Percentiles rank a stretch among this genome's conserved stretches.
These are phyloP conservation scores for Ormosia emarginata DNA, from an alignment of 306 rosid genomes.

Conservation along the genomic window DNA sequence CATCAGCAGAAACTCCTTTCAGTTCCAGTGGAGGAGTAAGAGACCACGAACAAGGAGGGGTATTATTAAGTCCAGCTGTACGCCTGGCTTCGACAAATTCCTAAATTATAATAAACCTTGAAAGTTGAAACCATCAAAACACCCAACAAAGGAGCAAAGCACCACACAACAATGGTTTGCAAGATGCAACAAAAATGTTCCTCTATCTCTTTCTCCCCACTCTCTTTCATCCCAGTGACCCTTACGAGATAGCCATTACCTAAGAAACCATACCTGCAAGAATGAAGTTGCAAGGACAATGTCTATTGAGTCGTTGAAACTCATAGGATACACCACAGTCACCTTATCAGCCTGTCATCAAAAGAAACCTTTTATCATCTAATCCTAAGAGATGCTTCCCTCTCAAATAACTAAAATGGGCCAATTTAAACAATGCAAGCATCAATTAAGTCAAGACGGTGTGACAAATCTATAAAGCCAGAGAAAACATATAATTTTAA, in stretches of 20 bases:
- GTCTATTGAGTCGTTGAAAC: constrained; percentile 88
- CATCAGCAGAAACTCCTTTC: constrained; percentile 65
- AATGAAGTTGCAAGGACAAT: constrained; percentile 88
- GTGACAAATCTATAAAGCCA: neutral
- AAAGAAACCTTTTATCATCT: constrained; percentile 5
- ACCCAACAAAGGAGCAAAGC: constrained; percentile 20
- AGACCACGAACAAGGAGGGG: constrained; percentile 92
- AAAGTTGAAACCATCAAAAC: constrained; percentile 29
- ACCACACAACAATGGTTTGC: constrained; percentile 13
- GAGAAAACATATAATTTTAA: neutral
- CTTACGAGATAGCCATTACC: constrained; percentile 2
- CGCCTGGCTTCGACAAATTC: constrained; percentile 98
- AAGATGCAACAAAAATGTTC: constrained; percentile 14
- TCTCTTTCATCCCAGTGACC: neutral
- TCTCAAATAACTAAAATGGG: constrained; percentile 8
- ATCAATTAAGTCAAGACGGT: neutral
- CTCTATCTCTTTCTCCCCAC: neutral
- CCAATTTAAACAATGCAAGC: neutral
- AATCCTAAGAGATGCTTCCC: neutral
- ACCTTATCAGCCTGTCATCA: constrained; percentile 81
- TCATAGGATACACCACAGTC: constrained; percentile 92
- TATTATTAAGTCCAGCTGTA: constrained; percentile 72
- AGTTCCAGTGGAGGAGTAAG: constrained; percentile 72
- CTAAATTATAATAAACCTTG: constrained; percentile 44
- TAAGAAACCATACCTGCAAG: constrained; percentile 67